Evolutionary conservation across 1,284 basidiomycete species (phyloP).

Genomic region (Testicularia cyperi): DNA sequence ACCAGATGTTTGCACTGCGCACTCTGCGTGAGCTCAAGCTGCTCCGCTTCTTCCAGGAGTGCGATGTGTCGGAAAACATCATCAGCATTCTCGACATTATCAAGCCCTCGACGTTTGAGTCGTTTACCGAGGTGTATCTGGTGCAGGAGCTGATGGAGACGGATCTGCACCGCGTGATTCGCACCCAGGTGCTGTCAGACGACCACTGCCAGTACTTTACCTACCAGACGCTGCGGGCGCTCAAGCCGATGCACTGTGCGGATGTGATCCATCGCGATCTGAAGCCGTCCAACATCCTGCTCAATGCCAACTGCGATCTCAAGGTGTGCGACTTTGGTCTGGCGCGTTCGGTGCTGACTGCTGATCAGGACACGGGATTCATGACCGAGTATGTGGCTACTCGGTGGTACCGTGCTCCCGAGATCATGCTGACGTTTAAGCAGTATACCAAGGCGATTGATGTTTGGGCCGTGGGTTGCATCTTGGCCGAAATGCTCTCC

Average conservation of each 20-base stretch:
- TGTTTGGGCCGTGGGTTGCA: slow-evolving; percentile 87
- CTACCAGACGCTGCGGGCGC: slow-evolving; percentile 68
- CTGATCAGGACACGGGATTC: slow-evolving; percentile 56
- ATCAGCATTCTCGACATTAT: slow-evolving; percentile 50
- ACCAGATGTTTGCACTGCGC: slow-evolving; percentile 59
- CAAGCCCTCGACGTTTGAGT: slow-evolving; percentile 67
- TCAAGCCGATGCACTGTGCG: slow-evolving; percentile 59
- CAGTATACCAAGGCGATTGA: slow-evolving; percentile 61
- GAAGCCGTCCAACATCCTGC: slow-evolving; percentile 55
- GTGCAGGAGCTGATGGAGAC: slow-evolving; percentile 64
- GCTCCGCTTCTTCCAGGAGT: slow-evolving; percentile 57
- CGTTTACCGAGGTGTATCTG: slow-evolving; percentile 88
- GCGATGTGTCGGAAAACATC: slow-evolving; percentile 56
- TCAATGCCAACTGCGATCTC: slow-evolving; percentile 59
- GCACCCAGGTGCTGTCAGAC: slow-evolving; percentile 62
- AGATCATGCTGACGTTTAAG: slow-evolving; percentile 60
- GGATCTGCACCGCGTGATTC: slow-evolving; percentile 58
- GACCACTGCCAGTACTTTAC: slow-evolving; percentile 95
- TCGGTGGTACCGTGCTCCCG: slow-evolving; percentile 59
- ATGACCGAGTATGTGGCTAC: slow-evolving; percentile 61
- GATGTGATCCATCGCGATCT: slow-evolving; percentile 58
- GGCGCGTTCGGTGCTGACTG: slow-evolving; percentile 55
- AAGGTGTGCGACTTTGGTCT: slow-evolving; percentile 61
- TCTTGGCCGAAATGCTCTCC: slow-evolving; percentile 87
- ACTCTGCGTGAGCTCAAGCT: slow-evolving; percentile 59